Evolutionary conservation across 2,329 filamentous ascomycete genomes (phyloP), one percentile per base, ranked within the genome.

Genomic region (Drechmeria coniospora): DNA sequence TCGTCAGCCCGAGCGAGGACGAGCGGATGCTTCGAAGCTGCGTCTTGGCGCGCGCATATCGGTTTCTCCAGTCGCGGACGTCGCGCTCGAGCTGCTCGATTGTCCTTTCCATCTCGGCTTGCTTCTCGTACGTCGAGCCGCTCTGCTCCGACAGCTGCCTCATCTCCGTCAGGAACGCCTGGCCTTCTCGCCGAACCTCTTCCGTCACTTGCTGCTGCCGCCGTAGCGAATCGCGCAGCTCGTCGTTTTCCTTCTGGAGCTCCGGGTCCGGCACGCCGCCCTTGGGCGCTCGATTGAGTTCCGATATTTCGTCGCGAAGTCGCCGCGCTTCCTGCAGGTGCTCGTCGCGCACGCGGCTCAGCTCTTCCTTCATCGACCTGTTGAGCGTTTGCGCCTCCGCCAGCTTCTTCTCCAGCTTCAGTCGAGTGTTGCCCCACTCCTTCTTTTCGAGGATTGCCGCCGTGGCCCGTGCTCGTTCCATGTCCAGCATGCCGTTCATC

Each of bases 111-210:
- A 95, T 63, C 40, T 75, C 72, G 28, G 83, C 74, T 50, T 95
- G 86, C 39, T 76, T 78, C 39, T 92, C 83, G 50, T 81, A 78
- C 6, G 78, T 75, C 8, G 75, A 66, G 36, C 74, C 74, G 43
- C 79, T 90, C 40, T 84, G 77, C 38, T 83, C 68, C 5, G 86
- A 92, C 25, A 95, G 65, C 25, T 70, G 61, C 36, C 81, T 75
- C 90, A 95, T 98, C 52, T 98, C 90, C 35, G 71, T 66, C 23
- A 98, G 55, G 47, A 87, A 93, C 27, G 74, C 68, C 31, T 81
- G 74, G 0, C 86, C 84, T 54, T 94, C 82, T 30, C 68, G 71
- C 15, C 81, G 74, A 18, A 94, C 90, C 43, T 93, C 80, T 35
- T 92, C 79, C 0, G 84, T 92, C 2, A 90, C 68, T 32, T 78